Evolutionary conservation across 1,284 basidiomycete genomes (phyloP).

Genomic region (Veloboletus limbatus): DNA sequence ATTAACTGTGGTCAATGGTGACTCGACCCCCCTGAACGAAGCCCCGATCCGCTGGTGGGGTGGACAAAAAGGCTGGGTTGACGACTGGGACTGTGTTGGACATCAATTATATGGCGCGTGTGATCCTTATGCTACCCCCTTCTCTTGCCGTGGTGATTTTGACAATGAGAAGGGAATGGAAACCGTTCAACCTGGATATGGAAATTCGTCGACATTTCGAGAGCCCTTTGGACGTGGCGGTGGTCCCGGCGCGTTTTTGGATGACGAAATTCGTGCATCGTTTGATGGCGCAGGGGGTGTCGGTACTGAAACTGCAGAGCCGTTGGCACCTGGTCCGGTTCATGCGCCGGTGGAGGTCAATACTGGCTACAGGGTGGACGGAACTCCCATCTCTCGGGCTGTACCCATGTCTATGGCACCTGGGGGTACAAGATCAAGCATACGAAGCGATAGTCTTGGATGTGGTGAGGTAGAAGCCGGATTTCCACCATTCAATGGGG

Average conservation of each 20-base stretch:
- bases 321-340: background rate
- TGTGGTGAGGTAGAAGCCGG: slow-evolving; percentile 5
- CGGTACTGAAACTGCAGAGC: background rate
- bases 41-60: slow-evolving; percentile 25
- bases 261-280: slow-evolving; percentile 25
- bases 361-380: slow-evolving; percentile 3
- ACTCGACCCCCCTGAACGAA: slow-evolving; percentile 19
- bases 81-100: slow-evolving; percentile 20
- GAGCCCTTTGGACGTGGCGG: slow-evolving; percentile 2
- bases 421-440: background rate
- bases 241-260: slow-evolving; percentile 13
- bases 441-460: background rate
- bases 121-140: background rate
- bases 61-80: slow-evolving; percentile 13
- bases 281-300: slow-evolving; percentile 5
- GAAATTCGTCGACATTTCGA: background rate
- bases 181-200: background rate
- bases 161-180: background rate
- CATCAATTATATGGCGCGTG: background rate
- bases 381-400: slow-evolving; percentile 2
- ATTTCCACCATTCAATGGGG: background rate
- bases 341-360: background rate
- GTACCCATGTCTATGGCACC: slow-evolving; percentile 10
- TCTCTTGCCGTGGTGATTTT: background rate
- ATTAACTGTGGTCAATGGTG: background rate